Conservation (phyloP, 768 basidiomycete species). For the Clathrus columnatus region DNA sequence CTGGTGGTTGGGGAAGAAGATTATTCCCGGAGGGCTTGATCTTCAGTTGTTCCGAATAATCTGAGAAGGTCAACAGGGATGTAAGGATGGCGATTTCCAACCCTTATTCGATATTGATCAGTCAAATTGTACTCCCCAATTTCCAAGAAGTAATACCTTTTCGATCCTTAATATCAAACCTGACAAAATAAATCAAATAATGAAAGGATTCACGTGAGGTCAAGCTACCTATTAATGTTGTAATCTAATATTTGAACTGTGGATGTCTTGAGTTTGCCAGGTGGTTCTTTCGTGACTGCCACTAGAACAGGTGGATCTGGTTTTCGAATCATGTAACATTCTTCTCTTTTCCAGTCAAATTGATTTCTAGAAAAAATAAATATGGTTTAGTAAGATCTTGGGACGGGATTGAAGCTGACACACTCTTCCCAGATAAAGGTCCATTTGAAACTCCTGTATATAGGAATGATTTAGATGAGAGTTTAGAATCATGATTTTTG, state of each 20-base stretch:
- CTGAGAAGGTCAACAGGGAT: constrained; percentile 69
- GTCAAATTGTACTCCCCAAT: background rate
- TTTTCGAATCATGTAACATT: constrained; percentile 75
- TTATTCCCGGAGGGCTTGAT: constrained; percentile 25
- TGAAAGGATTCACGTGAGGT: background rate
- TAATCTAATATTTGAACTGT: constrained; percentile 77
- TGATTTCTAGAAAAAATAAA: constrained; percentile 44
- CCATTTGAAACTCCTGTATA: constrained; percentile 52
- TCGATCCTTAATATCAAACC: constrained; percentile 77
- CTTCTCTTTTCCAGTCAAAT: constrained; percentile 81
- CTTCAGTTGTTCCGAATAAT: constrained; percentile 43
- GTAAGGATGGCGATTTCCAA: constrained; percentile 75
- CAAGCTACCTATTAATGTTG: constrained; percentile 60
- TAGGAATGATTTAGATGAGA: background rate
- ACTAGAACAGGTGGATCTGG: constrained; percentile 84
- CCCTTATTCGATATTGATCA: constrained; percentile 26
- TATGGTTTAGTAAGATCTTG: background rate
- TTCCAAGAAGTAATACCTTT: constrained; percentile 30
- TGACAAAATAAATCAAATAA: constrained; percentile 19
- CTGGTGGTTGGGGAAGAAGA: constrained; percentile 8
- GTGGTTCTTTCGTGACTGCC: constrained; percentile 69
- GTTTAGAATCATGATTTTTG: too few species aligned
- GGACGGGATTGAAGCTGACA: constrained; percentile 21
- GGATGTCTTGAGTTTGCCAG: constrained; percentile 53
- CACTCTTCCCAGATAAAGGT: constrained; percentile 77